Base-by-base conservation (phyloP, 208 protist species). In the Porcisia deanei region DNA sequence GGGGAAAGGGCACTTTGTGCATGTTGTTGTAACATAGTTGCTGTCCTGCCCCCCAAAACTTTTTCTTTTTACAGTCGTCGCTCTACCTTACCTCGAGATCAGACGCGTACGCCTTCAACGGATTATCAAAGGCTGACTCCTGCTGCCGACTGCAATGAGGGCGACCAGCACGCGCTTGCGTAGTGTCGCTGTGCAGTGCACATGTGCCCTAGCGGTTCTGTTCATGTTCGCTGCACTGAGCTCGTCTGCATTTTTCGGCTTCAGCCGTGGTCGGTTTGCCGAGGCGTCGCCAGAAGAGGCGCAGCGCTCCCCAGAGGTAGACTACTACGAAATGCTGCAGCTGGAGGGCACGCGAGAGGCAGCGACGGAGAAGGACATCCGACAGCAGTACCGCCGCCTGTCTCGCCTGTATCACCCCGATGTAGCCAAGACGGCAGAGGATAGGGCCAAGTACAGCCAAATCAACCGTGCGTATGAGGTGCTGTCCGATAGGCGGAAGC, bases 381-480 rank as follows among this genome's bases (percentile, higher is more conserved):
- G 91, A n/a, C 82, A 86, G 55, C 75, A 79, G 59, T 98, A 85
- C 63, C 88, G 92, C 53, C 80, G 79, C 59, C 88, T 98, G 53
- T 96, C 91, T 25, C 78, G 86, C 39, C 76, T 85, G 58, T 88
- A 93, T 73, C 92, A 98, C 86, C 92, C 94, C 41, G 95, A 98
- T 76, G 85, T 96, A n/a, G 75, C 85, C 14, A 84, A 68, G 63
- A 84, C 54, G 8, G 86, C 85, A 20, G 88, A 88, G 54, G 85
- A 90, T 34, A 88, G 84, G 61, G 77, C 83, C 18, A 87, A 84
- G 83, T 98, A 93, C 85, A 75, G 67, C 34, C 75, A 88, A 34
- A 91, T 98, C 30, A 90, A 90, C 47, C 88, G 90, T 58, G 95
- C 96, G 22, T 97, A 98, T 83, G 93, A 98, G 83, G 93, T 98